Percentiles rank a stretch among this genome's conserved stretches.
These are phyloP conservation scores for Phlebopus sp. DNA, from an alignment of 1,284 basidiomycete species.

Conservation along the genomic window DNA sequence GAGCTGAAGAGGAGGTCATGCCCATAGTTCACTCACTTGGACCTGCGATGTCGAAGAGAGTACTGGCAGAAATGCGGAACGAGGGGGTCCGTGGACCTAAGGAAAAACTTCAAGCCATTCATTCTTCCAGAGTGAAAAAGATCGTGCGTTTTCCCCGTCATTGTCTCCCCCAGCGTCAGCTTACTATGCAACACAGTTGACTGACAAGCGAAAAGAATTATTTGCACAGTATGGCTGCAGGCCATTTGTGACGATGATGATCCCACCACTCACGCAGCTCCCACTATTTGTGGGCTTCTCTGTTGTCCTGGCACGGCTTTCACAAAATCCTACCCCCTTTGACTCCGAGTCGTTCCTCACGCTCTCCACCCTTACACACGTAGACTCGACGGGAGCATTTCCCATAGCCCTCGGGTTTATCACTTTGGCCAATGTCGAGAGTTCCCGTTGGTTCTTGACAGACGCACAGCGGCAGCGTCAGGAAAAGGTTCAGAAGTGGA, in stretches of 20 bases:
- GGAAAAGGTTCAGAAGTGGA: slow-evolving; percentile 38
- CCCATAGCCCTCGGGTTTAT: slow-evolving; percentile 72
- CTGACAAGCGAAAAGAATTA: slow-evolving; percentile 54
- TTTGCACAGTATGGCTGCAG: slow-evolving; percentile 56
- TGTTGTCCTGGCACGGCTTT: slow-evolving; percentile 55
- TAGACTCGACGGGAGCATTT: slow-evolving; percentile 67
- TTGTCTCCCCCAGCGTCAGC: background rate
- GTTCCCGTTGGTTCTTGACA: slow-evolving; percentile 65
- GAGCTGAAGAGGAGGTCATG: slow-evolving; percentile 64
- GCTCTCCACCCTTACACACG: slow-evolving; percentile 64
- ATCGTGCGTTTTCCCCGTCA: slow-evolving; percentile 33
- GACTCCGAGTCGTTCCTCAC: slow-evolving; percentile 75
- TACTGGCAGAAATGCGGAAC: slow-evolving; percentile 57
- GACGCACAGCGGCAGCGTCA: slow-evolving; percentile 47
- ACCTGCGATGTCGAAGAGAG: slow-evolving; percentile 49
- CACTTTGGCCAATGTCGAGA: slow-evolving; percentile 77
- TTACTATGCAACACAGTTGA: slow-evolving; percentile 42
- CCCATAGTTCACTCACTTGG: slow-evolving; percentile 61
- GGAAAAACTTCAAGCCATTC: slow-evolving; percentile 48
- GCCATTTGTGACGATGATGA: slow-evolving; percentile 55
- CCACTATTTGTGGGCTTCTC: slow-evolving; percentile 72
- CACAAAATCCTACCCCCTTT: slow-evolving; percentile 57
- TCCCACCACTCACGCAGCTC: slow-evolving; percentile 66
- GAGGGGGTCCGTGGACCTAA: slow-evolving; percentile 53
- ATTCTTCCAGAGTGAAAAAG: slow-evolving; percentile 45